A percentile compares a stretch with the other conserved stretches of the same genome.
Evolutionary conservation across 2,329 filamentous ascomycete species (phyloP).

Genomic region (Domatiomyces globalis): DNA sequence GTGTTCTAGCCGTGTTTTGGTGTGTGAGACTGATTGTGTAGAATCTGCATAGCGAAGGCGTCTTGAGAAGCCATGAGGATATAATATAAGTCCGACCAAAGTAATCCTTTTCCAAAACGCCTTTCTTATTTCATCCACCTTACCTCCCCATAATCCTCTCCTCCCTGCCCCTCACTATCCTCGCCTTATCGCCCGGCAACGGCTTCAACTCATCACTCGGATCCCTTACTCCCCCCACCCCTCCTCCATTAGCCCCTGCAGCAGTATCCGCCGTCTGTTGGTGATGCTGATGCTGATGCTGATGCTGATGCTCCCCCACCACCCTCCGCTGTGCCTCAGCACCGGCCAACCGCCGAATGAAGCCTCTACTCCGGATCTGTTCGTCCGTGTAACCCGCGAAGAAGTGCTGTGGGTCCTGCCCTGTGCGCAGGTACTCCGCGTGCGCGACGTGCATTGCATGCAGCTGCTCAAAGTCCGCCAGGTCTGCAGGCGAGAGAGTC

Average conservation of each 20-base stretch:
- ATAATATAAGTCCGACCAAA: no score
- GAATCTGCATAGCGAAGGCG: not conserved
- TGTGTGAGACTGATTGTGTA: not conserved
- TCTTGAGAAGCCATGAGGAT: not conserved
- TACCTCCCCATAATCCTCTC: conserved; percentile 26
- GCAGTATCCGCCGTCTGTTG: conserved; percentile 1
- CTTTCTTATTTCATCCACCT: no score
- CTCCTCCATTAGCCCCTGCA: conserved; percentile 1
- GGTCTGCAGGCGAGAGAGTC: conserved; percentile 35
- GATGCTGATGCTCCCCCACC: conserved; percentile 5
- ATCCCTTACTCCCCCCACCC: conserved; percentile 22
- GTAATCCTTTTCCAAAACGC: no score
- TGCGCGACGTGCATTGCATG: conserved; percentile 12
- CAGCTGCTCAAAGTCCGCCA: conserved; percentile 33
- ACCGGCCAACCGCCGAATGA: not conserved
- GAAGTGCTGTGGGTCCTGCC: conserved; percentile 16
- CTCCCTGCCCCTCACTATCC: conserved; percentile 33
- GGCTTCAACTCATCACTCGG: conserved; percentile 38
- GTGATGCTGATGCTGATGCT: conserved; percentile 11
- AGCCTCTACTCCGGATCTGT: conserved; percentile 21
- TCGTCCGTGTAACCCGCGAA: conserved; percentile 3
- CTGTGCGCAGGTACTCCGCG: conserved; percentile 14
- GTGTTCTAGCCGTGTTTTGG: no score
- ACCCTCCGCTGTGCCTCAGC: conserved; percentile 9
- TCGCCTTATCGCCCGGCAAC: conserved; percentile 34